Base-by-base conservation (phyloP, 352 stramenopile species). In the Pythium periplocum region DNA sequence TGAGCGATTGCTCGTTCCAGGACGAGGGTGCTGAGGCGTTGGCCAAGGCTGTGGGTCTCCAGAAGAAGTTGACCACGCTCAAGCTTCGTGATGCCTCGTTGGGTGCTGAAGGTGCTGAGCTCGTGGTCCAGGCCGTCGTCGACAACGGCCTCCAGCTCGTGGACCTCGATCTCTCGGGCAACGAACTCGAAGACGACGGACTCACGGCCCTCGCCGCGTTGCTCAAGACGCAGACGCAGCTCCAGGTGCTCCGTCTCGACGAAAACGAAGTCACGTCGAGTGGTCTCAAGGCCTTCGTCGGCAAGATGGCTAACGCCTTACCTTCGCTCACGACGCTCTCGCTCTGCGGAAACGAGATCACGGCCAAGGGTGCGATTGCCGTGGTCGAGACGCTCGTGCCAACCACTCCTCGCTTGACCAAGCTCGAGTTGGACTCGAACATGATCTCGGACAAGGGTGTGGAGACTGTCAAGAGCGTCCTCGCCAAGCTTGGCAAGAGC, bases 1-100 rank as follows among this genome's bases (percentile, higher is more conserved):
- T 98, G 48, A 93, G 84, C 48, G 93, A 98, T 61, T 97, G 92
- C 64, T 92, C 83, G 36, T 97, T 98, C 57, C 72, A 83, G 26
- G 82, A 83, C 39, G 80, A 87, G 11, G 90, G 88, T 34, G 74
- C 57, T 0, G 66, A 69, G 12, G 69, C 83, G 26, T 73, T 98
- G 2, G 87, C 86, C 2, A 60, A 68, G 11, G 86, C 84, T 2
- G 68, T 97, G 2, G 57, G 59, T 39, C 66, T 72, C 37, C 86
- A 93, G 55, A 73, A 71, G 37, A 56, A 77, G 26, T 66, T 98
- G 39, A 71, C 69, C 37, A 76, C 73, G 53, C 74, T 97, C 48
- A 92, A 97, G 73, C 71, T 98, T 8, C 78, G 86, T 41, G 89
- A 97, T 49, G 96, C 89, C 35, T 91, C 87, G 37, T 70, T 97